Base-by-base conservation (phyloP, 2,329 filamentous ascomycete species). In the Fusarium sp. region DNA sequence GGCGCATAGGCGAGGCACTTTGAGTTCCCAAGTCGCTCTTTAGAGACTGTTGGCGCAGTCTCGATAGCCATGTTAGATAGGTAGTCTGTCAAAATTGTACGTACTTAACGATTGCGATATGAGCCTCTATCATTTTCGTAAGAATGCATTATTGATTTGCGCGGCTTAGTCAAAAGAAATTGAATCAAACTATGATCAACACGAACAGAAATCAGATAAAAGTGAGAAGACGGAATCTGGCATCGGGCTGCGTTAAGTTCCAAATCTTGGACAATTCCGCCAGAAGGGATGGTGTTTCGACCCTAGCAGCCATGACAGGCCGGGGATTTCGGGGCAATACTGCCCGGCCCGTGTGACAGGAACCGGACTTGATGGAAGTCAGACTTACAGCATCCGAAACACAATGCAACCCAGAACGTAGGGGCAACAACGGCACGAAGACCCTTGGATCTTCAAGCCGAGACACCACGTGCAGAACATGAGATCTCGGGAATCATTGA, bases 261-360 rank as follows among this genome's bases (percentile, higher is more conserved):
- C 38, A 49, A 47, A 26, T 42, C 41, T 36, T 63, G 23, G 42
- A 41, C 58, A n/a, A 30, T 59, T 33, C 54, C 18, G 37, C 30
- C 34, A 45, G 34, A 49, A 40, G 33, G 26, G 15, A 50, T 72
- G 53, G 60, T 64, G 60, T 64, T 70, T 68, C 69, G 67, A 71
- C 57, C 71, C 71, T 72, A 30, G 57, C 26, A 70, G 54, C 71
- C 67, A 67, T 50, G 40, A 13, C 37, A 45, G 49, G 28, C 62
- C 54, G 57, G 67, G 53, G 47, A 56, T 38, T 54, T 71, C 59
- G 67, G 64, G 64, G 67, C 51, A 70, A 58, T 57, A 37, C 16
- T 62, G 46, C n/a, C 62, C 42, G 63, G 45, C 33, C 54, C 67
- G 58, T 41, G 57, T 44, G 38, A 62, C 38, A 58, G 46, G 34